Evolutionary conservation across 2,329 filamentous ascomycete genomes (phyloP), one percentile per base, ranked within the genome.

Genomic region (Elsinoe ampelina): DNA sequence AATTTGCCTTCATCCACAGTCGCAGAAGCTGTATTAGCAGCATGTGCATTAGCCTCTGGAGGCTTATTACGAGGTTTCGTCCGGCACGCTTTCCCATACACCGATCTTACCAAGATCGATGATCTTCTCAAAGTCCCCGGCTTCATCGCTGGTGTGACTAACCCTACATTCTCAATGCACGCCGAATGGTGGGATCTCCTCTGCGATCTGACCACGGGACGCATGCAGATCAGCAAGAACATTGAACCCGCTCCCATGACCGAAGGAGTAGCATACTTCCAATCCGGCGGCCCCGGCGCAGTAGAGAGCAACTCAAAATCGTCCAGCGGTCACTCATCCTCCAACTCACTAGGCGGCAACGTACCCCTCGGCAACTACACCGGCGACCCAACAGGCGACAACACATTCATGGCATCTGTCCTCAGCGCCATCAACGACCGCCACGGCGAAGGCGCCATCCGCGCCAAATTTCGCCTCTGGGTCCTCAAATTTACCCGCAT

Each of bases 121-220:
- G 93, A 97, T 68, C 80, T 98, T 10, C 79, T 98, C 48, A 92
- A 95, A 65, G 93, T 98, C 0, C 92, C 93, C 5, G 93, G 93
- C 1, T 98, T 98, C 71, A 95, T 98, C 64, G 93, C 93, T 2
- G 93, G 93, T 58, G 93, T 98, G 39, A 98, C 92, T 1, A 98
- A 98, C 67, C 93, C 93, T 5, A 92, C 90, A 0, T 98, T 98
- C 69, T 90, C 92, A 60, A 83, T 90, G 66, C 92, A 97, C 66
- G 88, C 87, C 0, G 91, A 96, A 68, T 98, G 93, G 93, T 98
- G 93, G 93, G 93, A 98, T 71, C 74, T 98, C 8, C 78, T 98
- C 11, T 98, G 93, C 70, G 93, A 98, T 70, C 77, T 98, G 41
- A 87, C 91, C 0, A 92, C 85, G 1, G 93, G 93, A 8, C 84